Evolutionary conservation across 2,329 filamentous ascomycete genomes (phyloP).

Genomic region (Aspergillus sp.): DNA sequence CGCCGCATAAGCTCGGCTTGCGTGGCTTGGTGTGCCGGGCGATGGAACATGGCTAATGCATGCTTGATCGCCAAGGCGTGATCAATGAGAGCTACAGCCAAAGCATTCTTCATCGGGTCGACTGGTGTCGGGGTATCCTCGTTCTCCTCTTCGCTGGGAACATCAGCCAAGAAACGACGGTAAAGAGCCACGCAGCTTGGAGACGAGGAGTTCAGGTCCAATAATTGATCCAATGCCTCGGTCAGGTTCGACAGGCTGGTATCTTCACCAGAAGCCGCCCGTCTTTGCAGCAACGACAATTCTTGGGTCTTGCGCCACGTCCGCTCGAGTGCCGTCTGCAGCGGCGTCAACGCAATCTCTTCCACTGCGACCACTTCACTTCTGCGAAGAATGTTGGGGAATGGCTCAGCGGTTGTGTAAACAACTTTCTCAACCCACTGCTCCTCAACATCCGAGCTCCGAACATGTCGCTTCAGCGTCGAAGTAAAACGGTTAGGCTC

Average conservation of each 20-base stretch:
- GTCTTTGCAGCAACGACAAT: conserved; percentile 71
- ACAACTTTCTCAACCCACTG: conserved; percentile 81
- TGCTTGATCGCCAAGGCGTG: conserved; percentile 85
- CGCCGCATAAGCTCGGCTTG: conserved; percentile 37
- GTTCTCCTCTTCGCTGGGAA: conserved; percentile 35
- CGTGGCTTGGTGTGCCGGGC: conserved; percentile 53
- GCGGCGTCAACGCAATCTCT: conserved; percentile 65
- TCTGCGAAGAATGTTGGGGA: conserved; percentile 85
- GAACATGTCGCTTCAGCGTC: conserved; percentile 68
- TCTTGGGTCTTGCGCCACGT: conserved; percentile 89
- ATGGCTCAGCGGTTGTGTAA: conserved; percentile 78
- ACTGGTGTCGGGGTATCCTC: conserved; percentile 50
- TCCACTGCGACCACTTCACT: conserved; percentile 75
- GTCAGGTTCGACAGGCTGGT: conserved; percentile 66
- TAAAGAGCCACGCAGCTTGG: conserved; percentile 78
- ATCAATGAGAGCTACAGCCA: conserved; percentile 82
- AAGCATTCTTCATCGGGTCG: conserved; percentile 67
- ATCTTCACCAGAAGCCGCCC: conserved; percentile 69
- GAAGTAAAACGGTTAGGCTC: conserved; percentile 76
- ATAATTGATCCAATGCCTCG: conserved; percentile 72
- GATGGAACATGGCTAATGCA: conserved; percentile 67
- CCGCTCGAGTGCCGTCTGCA: conserved; percentile 87
- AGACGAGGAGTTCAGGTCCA: conserved; percentile 69
- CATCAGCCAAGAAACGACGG: conserved; percentile 65
- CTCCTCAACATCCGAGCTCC: conserved; percentile 63